These are phyloP conservation scores for Oryza longistaminata DNA, from an alignment of 176 grass and related monocot species.

Conservation along the genomic window DNA sequence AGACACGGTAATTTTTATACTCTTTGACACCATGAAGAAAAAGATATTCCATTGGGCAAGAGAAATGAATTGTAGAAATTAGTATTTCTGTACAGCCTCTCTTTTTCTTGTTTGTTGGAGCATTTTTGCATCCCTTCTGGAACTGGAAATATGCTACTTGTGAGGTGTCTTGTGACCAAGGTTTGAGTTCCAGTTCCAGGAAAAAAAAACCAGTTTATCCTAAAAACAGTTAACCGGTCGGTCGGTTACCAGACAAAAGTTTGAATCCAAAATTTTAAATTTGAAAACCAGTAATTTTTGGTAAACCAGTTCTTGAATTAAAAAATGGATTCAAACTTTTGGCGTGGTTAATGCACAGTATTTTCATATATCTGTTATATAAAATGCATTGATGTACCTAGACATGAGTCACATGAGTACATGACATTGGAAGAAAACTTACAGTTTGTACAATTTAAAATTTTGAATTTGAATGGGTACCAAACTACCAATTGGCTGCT, in stretches of 20 bases:
- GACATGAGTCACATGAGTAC: too few relatives aligned
- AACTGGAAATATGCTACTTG: conserved; percentile 4
- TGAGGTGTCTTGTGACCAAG: background rate
- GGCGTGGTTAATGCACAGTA: background rate
- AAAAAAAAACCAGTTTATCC: background rate
- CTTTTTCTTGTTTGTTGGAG: conserved; percentile 20
- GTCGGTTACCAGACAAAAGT: background rate
- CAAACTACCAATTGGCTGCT: background rate
- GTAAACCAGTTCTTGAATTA: background rate
- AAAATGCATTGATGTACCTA: background rate
- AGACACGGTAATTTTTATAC: conserved; percentile 59
- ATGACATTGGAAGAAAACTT: too few relatives aligned
- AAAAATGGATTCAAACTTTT: background rate
- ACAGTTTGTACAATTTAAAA: background rate
- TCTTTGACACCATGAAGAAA: conserved; percentile 16
- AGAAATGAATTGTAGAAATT: background rate
- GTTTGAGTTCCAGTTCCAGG: background rate
- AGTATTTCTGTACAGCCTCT: conserved; percentile 11
- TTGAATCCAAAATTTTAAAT: background rate
- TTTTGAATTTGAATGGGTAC: background rate
- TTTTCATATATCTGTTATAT: background rate
- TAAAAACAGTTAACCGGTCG: background rate
- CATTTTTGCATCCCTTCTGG: conserved; percentile 8
- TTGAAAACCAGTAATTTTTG: background rate
- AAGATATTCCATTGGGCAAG: background rate